Base-by-base conservation (phyloP, 495 filamentous ascomycete species). In the Penicillium atrosanguineum region DNA sequence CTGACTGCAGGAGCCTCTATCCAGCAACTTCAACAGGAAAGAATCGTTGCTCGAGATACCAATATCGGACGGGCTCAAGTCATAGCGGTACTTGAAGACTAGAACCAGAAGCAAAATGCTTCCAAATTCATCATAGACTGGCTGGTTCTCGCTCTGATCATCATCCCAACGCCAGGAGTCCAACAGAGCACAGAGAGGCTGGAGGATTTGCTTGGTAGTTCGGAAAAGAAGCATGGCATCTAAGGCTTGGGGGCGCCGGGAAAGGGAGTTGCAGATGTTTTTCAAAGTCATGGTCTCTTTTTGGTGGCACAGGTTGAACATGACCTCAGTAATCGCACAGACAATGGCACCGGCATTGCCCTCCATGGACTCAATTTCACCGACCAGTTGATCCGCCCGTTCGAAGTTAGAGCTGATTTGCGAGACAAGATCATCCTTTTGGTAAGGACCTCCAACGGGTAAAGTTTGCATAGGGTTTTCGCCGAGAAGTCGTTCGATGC, bases 91-190 rank as follows among this genome's bases (percentile, higher is more conserved):
- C 49, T 88, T 84, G 58, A 95, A 88, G 0, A 87, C 87, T 18
- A 96, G 71, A 0, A 96, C 79, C 1, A 98, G 75, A 3, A 97
- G 79, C 7, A 97, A 74, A 15, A 97, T 87, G 39, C 89, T 88
- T 0, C 91, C 90, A 53, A 97, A 98, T 55, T 98, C 95, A 57
- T 97, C 93, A 61, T 97, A 97, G 1, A 96, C 88, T 0, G 93
- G 94, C 64, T 97, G 92, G 60, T 94, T 94, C 65, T 98, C 94
- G 34, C 86, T 78, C 64, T 95, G 90, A 48, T 97, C 93, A 56
- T 95, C 93, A 54, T 97, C 93, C 69, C 93, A 95, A 16, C 81
- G 79, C 94, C 93, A 98, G 43, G 84, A 83, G 69, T 97, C 91
- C 8, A 98, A 73, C 8, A 97, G 70, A 28, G 86, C 79, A 62